A percentile compares a stretch with the other conserved stretches of the same genome.
Evolutionary conservation across 2,329 filamentous ascomycete genomes (phyloP).

Genomic region (Boeremia lycopersici): DNA sequence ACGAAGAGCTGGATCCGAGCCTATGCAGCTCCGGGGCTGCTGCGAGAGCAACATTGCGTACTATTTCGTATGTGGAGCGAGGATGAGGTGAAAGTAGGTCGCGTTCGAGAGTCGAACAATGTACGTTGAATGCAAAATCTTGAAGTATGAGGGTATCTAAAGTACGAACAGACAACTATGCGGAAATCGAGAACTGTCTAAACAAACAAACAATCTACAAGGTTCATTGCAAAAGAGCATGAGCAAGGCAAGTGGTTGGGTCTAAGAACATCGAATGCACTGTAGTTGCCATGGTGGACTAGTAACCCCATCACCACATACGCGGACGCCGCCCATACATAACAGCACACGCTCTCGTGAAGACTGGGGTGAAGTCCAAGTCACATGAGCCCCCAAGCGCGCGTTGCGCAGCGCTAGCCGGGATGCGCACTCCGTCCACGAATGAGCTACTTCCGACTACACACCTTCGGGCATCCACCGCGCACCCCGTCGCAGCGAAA

Average conservation of each 20-base stretch:
- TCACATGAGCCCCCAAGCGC: constrained; percentile 13
- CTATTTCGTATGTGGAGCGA: background rate
- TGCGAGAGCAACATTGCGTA: constrained; percentile 10
- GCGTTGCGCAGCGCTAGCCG: constrained; percentile 2
- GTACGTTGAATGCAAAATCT: background rate
- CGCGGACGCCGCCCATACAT: background rate
- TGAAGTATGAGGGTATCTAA: background rate
- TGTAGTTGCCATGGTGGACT: background rate
- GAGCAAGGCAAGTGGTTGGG: background rate
- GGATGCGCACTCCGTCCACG: background rate
- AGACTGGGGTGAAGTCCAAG: background rate
- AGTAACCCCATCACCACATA: background rate
- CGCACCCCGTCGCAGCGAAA: background rate
- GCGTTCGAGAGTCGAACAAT: background rate
- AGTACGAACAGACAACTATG: background rate
- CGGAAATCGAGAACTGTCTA: background rate
- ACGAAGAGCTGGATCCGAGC: background rate
- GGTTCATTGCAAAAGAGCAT: background rate
- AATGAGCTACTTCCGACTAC: background rate
- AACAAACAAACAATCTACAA: background rate
- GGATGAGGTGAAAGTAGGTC: background rate
- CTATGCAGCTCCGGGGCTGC: constrained; percentile 4
- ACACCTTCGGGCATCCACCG: background rate
- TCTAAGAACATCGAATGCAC: background rate
- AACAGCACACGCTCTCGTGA: background rate